Percentiles rank a stretch among this genome's conserved stretches.
phyloP scores from a whole-genome alignment of 1,284 basidiomycete species.

The Ustilago crameri region DNA sequence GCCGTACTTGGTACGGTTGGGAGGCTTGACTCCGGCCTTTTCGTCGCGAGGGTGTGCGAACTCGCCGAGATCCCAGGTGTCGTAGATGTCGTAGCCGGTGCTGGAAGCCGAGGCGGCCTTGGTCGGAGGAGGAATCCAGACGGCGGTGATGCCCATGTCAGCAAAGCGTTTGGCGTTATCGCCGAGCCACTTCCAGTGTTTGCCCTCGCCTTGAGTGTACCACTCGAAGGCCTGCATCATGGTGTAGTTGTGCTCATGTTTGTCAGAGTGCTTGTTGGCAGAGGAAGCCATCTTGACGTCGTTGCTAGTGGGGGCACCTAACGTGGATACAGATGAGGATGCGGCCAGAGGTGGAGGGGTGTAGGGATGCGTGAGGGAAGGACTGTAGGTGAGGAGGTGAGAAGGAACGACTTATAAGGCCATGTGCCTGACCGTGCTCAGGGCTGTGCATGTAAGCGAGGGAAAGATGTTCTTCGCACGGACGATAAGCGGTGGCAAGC shows the following conservation, averaged over 20 bases:
- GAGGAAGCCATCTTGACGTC: slow-evolving; percentile 45
- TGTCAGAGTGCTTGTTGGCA: slow-evolving; percentile 51
- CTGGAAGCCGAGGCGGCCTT: slow-evolving; percentile 68
- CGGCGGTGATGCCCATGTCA: slow-evolving; percentile 83
- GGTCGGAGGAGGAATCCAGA: slow-evolving; percentile 73
- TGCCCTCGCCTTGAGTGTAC: slow-evolving; percentile 71
- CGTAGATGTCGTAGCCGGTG: slow-evolving; percentile 70
- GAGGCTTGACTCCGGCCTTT: slow-evolving; percentile 60
- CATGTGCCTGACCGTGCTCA: neutral
- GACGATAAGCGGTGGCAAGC: neutral
- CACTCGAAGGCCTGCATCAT: slow-evolving; percentile 60
- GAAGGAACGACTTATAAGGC: neutral
- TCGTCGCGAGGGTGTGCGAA: slow-evolving; percentile 81
- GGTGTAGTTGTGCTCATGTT: slow-evolving; percentile 55
- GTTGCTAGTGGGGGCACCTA: too few relatives aligned
- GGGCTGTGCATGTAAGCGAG: neutral
- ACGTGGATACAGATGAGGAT: too few relatives aligned
- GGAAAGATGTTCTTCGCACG: neutral
- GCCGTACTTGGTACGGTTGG: slow-evolving; percentile 85
- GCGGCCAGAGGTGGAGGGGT: neutral
- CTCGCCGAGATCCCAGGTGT: slow-evolving; percentile 77
- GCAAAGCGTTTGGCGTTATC: slow-evolving; percentile 77
- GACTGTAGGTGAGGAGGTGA: neutral
- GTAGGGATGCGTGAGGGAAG: neutral
- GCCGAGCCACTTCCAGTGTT: slow-evolving; percentile 85